Evolutionary conservation across 495 filamentous ascomycete species (phyloP), one percentile per base, ranked within the genome.

Genomic region (Evernia prunastri): DNA sequence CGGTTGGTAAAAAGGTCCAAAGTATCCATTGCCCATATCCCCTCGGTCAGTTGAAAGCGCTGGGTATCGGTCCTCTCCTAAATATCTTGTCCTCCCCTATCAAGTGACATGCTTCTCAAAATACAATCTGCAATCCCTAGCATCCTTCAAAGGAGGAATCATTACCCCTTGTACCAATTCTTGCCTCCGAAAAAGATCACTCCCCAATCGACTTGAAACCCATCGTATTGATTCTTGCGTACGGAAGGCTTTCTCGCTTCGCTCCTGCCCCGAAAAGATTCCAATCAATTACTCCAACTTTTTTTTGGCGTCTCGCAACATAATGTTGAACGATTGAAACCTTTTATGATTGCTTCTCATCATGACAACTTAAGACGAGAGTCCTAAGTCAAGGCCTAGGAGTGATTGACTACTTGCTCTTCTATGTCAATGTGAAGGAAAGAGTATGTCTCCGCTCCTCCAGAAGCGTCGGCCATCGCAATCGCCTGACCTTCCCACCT

Each of bases 381-480:
- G 9, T 2, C 37, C 37, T n/a, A n/a, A n/a, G n/a, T n/a, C n/a
- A n/a, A 40, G 43, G 25, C 25, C 58, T 27, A 31, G 17, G 15
- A 59, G 17, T 37, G 23, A 43, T 9, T 31, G 25, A 29, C 39
- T n/a, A 12, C 42, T 58, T 59, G 25, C 39, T 33, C 51, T 54
- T 54, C 20, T 29, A 31, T 18, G 1, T 59, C 58, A 29, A 45
- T 33, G 12, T 20, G 45, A 43, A 43, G 10, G 51, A 56, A 63
- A 51, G 61, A 42, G 40, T 56, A 63, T 63, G 61, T 63, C 61
- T 57, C 61, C 54, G 29, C 43, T 58, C 15, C 20, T 63, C 20
- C 54, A 58, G 39, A 57, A 58, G 42, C 37, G 36, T 29, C 27
- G 23, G 60, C 35, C 60, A 40, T 33, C 25, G 20, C 33, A 40